Base-by-base conservation (phyloP, 306 rosid species). In the Prosopis cineraria region DNA sequence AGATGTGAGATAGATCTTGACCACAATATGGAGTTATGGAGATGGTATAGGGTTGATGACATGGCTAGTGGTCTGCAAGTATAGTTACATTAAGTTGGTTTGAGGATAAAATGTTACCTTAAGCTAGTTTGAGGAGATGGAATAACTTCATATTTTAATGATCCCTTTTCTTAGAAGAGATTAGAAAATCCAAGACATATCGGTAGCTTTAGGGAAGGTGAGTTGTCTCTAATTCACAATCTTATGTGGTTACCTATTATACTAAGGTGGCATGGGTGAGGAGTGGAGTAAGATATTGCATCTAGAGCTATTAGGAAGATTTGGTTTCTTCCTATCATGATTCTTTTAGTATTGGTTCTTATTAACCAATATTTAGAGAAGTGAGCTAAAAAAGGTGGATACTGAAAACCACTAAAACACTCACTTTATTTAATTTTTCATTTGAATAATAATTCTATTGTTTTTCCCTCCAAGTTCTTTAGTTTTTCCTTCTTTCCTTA, bases 31-130 rank as follows among this genome's bases (percentile, higher is more conserved):
- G 66, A 69, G 56, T 45, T 36, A 36, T 63, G 19, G 66, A 69
- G 56, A 30, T 37, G 56, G 45, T n/a, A 37, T 20, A 53, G 81
- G 36, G 41, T 20, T 12, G 24, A 68, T 52, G 44, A 48, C 48
- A 52, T 71, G 62, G 62, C 53, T 25, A 27, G 29, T 56, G 73
- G 24, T 73, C 63, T 2, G n/a, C 19, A 22, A 31, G 64, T 39
- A 34, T 16, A 30, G 70, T 64, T 22, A 22, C 47, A 45, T 68
- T 76, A 50, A 75, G n/a, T 55, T 67, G 36, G 48, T 55, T 44
- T 30, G 13, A 24, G 68, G 31, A 65, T n/a, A n/a, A n/a, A n/a
- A n/a, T n/a, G n/a, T n/a, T 50, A 19, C 50, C 58, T 68, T 76
- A 50, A 75, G n/a, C 65, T 67, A 27, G 48, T 55, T 44, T 30